A percentile compares a stretch with the other conserved stretches of the same genome.
phyloP scores from a whole-genome alignment of 495 filamentous ascomycete species.

The Copromyces sp. region DNA sequence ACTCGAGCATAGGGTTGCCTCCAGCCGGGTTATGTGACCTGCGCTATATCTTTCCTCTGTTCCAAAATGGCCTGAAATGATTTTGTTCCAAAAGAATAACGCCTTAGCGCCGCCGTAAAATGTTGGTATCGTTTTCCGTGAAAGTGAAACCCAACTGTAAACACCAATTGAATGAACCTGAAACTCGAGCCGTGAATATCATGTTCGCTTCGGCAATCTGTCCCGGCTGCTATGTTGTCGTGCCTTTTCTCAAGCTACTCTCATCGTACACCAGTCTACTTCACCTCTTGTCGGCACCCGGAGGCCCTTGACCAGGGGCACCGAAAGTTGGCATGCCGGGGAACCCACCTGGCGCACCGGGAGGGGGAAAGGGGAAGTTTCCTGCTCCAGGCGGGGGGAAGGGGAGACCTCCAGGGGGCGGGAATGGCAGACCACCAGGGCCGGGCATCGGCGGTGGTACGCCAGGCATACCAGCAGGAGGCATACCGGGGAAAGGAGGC shows the following conservation, averaged over 20 bases:
- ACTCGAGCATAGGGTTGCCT: background rate
- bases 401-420: slow-evolving; percentile 43
- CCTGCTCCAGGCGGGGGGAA: slow-evolving; percentile 23
- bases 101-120: slow-evolving; percentile 8
- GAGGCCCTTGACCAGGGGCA: slow-evolving; percentile 2
- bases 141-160: background rate
- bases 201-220: background rate
- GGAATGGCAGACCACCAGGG: slow-evolving; percentile 47
- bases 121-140: background rate
- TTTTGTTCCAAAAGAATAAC: background rate
- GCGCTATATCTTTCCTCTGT: background rate
- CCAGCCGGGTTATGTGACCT: background rate
- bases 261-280: background rate
- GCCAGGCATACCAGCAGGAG: slow-evolving; percentile 23
- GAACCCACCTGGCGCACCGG: slow-evolving; percentile 18
- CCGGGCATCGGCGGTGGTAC: slow-evolving; percentile 11
- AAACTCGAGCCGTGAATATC: background rate
- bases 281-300: slow-evolving; percentile 19
- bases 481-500: slow-evolving; percentile 54
- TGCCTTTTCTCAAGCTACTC: background rate
- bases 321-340: slow-evolving; percentile 26
- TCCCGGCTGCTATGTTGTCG: background rate
- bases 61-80: background rate
- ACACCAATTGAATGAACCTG: background rate
- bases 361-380: slow-evolving; percentile 27